These are phyloP conservation scores for Aspergillus pseudoviridinutans DNA, from an alignment of 2,329 filamentous ascomycete species.

Conservation along the genomic window DNA sequence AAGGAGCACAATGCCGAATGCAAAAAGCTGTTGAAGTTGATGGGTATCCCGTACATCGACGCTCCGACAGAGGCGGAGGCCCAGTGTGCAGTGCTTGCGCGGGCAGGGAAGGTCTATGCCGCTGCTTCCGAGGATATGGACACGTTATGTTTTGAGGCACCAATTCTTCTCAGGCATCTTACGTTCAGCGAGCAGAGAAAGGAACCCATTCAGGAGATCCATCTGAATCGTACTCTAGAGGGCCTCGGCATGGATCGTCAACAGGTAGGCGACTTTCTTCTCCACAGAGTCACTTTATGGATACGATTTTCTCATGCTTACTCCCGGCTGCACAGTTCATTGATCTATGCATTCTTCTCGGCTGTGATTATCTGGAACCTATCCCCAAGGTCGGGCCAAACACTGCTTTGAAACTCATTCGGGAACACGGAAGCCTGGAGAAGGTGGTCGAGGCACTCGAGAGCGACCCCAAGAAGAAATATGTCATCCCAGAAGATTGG, in stretches of 20 bases:
- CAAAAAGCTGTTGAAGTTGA: constrained; percentile 82
- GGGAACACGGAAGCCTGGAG: constrained; percentile 84
- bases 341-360: constrained; percentile 93
- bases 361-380: constrained; percentile 96
- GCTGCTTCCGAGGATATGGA: constrained; percentile 99
- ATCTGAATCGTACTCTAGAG: constrained; percentile 78
- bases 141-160: constrained; percentile 89
- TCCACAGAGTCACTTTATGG: too few species aligned
- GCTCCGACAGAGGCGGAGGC: constrained; percentile 97
- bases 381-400: constrained; percentile 90
- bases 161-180: constrained; percentile 84
- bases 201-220: constrained; percentile 94
- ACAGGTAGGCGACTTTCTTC: constrained; percentile 54
- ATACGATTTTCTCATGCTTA: constrained; percentile 13
- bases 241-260: constrained; percentile 82
- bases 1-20: constrained; percentile 95
- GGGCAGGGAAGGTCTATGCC: constrained; percentile 91
- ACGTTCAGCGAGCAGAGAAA: constrained; percentile 98
- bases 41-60: constrained; percentile 94
- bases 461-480: constrained; percentile 73
- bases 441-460: constrained; percentile 78
- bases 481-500: constrained; percentile 90
- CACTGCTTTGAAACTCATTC: constrained; percentile 89
- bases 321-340: constrained; percentile 64
- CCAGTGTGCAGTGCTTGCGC: constrained; percentile 85